Evolutionary conservation across 768 basidiomycete species (phyloP).

Genomic region (Wakefieldia striispora): DNA sequence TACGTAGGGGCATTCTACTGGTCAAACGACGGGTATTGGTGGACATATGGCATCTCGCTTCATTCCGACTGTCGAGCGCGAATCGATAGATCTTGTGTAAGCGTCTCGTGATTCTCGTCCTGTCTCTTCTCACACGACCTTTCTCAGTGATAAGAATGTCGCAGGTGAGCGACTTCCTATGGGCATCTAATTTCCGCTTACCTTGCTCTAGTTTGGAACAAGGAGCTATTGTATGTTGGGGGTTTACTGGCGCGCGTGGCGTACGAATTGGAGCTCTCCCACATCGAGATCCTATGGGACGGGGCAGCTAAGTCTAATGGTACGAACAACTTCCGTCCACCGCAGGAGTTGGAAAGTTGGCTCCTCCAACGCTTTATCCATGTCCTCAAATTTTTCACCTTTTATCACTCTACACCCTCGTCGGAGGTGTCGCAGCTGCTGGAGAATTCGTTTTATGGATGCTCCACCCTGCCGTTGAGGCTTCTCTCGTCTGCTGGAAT

Average conservation of each 20-base stretch:
- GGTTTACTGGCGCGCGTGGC: slow-evolving; percentile 79
- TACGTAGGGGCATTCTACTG: slow-evolving; percentile 79
- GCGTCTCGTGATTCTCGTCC: slow-evolving; percentile 17
- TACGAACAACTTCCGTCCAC: slow-evolving; percentile 26
- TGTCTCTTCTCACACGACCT: not conserved
- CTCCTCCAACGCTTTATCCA: slow-evolving; percentile 68
- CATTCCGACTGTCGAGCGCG: slow-evolving; percentile 94
- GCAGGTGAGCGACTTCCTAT: slow-evolving; percentile 46
- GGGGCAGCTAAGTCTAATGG: slow-evolving; percentile 37
- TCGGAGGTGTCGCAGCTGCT: slow-evolving; percentile 68
- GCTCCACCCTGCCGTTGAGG: slow-evolving; percentile 53
- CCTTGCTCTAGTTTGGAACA: slow-evolving; percentile 71
- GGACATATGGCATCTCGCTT: slow-evolving; percentile 78
- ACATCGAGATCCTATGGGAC: slow-evolving; percentile 61
- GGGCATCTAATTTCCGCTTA: not conserved
- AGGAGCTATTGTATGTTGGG: slow-evolving; percentile 80
- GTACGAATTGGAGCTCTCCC: slow-evolving; percentile 78
- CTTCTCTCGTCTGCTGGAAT: slow-evolving; percentile 79
- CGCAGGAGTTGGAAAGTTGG: slow-evolving; percentile 46
- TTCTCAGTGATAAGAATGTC: slow-evolving; percentile 74
- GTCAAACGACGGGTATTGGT: slow-evolving; percentile 84
- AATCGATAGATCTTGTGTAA: slow-evolving; percentile 86
- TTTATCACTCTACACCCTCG: slow-evolving; percentile 84
- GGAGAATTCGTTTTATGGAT: slow-evolving; percentile 77
- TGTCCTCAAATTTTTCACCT: slow-evolving; percentile 86